A percentile compares a stretch with the other conserved stretches of the same genome.
These are phyloP conservation scores for Fusarium haematococcum DNA, from an alignment of 2,329 filamentous ascomycete species.

Conservation along the genomic window DNA sequence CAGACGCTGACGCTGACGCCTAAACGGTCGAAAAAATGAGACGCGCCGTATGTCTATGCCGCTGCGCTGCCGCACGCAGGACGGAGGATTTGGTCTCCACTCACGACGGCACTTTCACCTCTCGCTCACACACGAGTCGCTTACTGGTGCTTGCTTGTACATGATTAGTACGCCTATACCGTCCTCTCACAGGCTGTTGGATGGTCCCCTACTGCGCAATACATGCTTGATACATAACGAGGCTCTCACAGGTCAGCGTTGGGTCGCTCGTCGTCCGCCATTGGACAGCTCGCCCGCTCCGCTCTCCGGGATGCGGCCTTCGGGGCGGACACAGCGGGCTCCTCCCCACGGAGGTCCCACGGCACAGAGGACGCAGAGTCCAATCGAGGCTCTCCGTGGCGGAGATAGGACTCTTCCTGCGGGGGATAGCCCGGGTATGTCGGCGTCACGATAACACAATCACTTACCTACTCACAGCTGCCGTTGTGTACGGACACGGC, in stretches of 20 bases:
- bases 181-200: slow-evolving; percentile 21
- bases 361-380: slow-evolving; percentile 13
- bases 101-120: neutral
- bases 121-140: neutral
- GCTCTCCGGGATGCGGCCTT: slow-evolving; percentile 29
- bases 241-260: slow-evolving; percentile 28
- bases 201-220: slow-evolving; percentile 8
- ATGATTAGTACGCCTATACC: slow-evolving; percentile 10
- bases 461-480: slow-evolving; percentile 3
- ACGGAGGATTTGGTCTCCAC: slow-evolving; percentile 17
- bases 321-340: slow-evolving; percentile 35
- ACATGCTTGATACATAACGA: slow-evolving; percentile 15
- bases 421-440: slow-evolving; percentile 32
- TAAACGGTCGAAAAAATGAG: slow-evolving; percentile 12
- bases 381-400: slow-evolving; percentile 26
- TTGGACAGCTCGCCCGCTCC: slow-evolving; percentile 23
- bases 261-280: slow-evolving; percentile 16
- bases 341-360: slow-evolving; percentile 35
- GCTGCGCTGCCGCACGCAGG: slow-evolving; percentile 3
- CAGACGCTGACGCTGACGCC: slow-evolving; percentile 30
- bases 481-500: slow-evolving; percentile 12
- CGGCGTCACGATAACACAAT: slow-evolving; percentile 15
- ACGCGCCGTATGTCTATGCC: slow-evolving; percentile 21
- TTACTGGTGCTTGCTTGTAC: slow-evolving; percentile 24
- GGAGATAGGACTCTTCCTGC: slow-evolving; percentile 15